Evolutionary conservation across 352 stramenopile species (phyloP).

Genomic region (Peronosclerospora sorghi): DNA sequence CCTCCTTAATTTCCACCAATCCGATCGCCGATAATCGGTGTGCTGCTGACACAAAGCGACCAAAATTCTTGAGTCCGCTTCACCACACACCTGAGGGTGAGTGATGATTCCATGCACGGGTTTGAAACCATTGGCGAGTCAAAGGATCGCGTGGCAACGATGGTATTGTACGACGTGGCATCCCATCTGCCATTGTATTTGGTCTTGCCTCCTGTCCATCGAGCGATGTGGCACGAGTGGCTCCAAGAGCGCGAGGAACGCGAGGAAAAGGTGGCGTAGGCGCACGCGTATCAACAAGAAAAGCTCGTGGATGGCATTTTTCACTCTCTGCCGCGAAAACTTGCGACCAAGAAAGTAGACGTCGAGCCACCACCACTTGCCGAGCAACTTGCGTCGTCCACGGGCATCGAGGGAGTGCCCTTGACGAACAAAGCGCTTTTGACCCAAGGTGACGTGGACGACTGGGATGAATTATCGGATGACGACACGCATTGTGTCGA

Average conservation of each 20-base stretch:
- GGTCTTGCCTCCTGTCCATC: slow-evolving; percentile 81
- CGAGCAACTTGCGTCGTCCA: not conserved
- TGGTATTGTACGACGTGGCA: slow-evolving; percentile 82
- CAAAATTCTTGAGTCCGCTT: no score
- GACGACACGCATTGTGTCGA: slow-evolving; percentile 4
- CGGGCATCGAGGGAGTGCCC: slow-evolving; percentile 2
- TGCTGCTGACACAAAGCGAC: no score
- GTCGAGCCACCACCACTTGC: slow-evolving; percentile 6
- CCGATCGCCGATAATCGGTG: no score
- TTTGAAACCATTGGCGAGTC: slow-evolving; percentile 58
- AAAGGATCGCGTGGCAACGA: slow-evolving; percentile 69
- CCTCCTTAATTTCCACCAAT: no score
- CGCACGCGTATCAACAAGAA: slow-evolving; percentile 41
- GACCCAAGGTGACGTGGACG: slow-evolving; percentile 51
- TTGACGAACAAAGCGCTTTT: slow-evolving; percentile 6
- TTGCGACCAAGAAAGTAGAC: slow-evolving; percentile 24
- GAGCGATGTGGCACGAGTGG: slow-evolving; percentile 82
- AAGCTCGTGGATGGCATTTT: slow-evolving; percentile 41
- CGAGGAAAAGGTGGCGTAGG: slow-evolving; percentile 21
- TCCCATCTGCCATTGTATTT: slow-evolving; percentile 80
- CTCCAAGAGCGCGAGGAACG: slow-evolving; percentile 27
- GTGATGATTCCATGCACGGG: slow-evolving; percentile 24
- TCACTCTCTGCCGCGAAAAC: slow-evolving; percentile 33
- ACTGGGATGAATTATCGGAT: slow-evolving; percentile 63
- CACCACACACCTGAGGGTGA: slow-evolving; percentile 18